Base-by-base conservation (phyloP, 2,329 filamentous ascomycete genomes). In the Pyricularia sp. region DNA sequence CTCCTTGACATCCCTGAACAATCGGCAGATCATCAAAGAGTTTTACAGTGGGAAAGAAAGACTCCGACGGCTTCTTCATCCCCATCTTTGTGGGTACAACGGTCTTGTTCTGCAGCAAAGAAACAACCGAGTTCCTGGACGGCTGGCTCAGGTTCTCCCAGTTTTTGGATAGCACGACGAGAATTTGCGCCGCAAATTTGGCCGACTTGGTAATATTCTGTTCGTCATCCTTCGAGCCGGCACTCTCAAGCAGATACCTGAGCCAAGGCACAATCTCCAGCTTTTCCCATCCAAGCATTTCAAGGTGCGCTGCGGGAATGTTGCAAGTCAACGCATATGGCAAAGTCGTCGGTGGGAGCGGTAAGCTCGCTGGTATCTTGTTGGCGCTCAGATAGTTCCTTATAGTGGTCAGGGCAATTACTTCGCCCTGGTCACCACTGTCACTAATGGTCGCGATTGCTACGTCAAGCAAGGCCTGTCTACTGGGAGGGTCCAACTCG, bases 11-110 rank as follows among this genome's bases (percentile, higher is more conserved):
- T 13, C 85, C 86, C 68, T 88, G 84, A 1, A 97, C 86, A 13
- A 88, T 87, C 0, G 94, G 93, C 19, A 99, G 79, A 73, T 99
- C 94, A 67, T 97, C 92, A 71, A 99, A 99, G 0, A 99, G 79
- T 73, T 91, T 94, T 49, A 99, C 94, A n/a, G 86, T 89, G 1
- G 90, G 86, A 72, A 99, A 97, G 75, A 97, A 99, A 0, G 94
- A 88, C 68, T 97, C 92, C 3, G 80, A 78, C 4, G 94, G 94
- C 69, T 84, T 89, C 70, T 81, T 88, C 93, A 99, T 96, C 8
- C 94, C 94, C 68, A 88, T 77, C 73, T 91, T 97, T 0, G 94
- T 97, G 0, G 94, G 94, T 72, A 99, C 90, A 31, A 96, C 84
- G 0, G 91, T 84, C 62, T 88, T 81, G 2, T 82, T 78, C 64